Conservation (phyloP, 2,329 filamentous ascomycete species). For the Hypoxylon sp. region DNA sequence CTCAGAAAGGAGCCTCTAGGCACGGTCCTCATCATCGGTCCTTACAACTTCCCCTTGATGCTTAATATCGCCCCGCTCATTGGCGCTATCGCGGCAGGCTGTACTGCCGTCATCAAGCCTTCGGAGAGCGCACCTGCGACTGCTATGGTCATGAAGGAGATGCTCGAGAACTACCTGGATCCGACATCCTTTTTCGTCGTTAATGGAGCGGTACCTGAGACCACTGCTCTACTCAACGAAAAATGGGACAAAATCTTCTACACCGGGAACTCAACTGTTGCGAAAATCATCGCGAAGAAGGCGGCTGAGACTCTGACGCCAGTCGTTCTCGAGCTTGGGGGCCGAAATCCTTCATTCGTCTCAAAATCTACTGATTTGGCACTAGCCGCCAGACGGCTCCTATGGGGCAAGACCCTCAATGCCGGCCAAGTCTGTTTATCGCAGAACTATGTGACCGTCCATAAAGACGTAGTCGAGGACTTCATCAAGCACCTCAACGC, state of each 20-base stretch:
- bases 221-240: constrained; percentile 83
- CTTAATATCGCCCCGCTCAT: constrained; percentile 83
- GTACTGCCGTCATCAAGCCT: constrained; percentile 91
- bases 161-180: constrained; percentile 83
- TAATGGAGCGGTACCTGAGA: constrained; percentile 86
- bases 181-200: constrained; percentile 80
- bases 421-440: constrained; percentile 93
- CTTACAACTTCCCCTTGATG: constrained; percentile 95
- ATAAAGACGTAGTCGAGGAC: constrained; percentile 77
- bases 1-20: constrained; percentile 92
- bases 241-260: constrained; percentile 99
- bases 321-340: constrained; percentile 89
- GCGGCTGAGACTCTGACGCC: constrained; percentile 92
- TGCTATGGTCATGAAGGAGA: constrained; percentile 83
- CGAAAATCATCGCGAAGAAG: constrained; percentile 89
- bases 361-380: constrained; percentile 85
- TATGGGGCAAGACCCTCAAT: constrained; percentile 91
- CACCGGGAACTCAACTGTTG: constrained; percentile 84
- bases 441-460: constrained; percentile 92
- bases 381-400: constrained; percentile 84
- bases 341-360: constrained; percentile 91
- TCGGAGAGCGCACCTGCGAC: constrained; percentile 84
- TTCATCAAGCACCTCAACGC: constrained; percentile 83
- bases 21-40: constrained; percentile 85
- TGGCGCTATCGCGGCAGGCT: constrained; percentile 92